Percentiles rank a stretch among this genome's conserved stretches.
Evolutionary conservation across 129 eudicot species (phyloP).

Genomic region (Sambucus nigra): DNA sequence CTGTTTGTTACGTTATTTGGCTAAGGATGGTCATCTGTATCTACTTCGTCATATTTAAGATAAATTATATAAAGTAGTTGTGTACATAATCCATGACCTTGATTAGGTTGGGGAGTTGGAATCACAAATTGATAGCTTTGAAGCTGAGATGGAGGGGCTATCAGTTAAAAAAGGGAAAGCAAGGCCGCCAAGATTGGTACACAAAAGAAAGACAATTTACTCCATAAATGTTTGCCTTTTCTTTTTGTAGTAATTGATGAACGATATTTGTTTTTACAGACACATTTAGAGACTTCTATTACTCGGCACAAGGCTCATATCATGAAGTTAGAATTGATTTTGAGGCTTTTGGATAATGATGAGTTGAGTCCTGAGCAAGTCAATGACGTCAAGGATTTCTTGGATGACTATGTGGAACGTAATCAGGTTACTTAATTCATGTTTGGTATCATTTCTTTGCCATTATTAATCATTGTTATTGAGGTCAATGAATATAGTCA

Average conservation of each 20-base stretch:
- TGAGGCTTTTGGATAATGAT: conserved; percentile 92
- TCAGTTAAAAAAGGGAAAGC: conserved; percentile 95
- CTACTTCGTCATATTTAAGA: background rate
- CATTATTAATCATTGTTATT: background rate
- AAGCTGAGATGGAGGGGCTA: conserved; percentile 96
- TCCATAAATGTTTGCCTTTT: conserved; percentile 6
- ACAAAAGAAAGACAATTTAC: conserved; percentile 5
- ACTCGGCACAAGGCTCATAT: conserved; percentile 96
- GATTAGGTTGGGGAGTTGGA: conserved; percentile 92
- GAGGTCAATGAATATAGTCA: background rate
- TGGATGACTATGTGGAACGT: conserved; percentile 97
- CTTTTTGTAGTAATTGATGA: background rate
- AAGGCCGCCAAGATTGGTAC: conserved; percentile 94
- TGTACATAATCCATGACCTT: conserved; percentile 10
- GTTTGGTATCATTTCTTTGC: background rate
- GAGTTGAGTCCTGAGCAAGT: conserved; percentile 98
- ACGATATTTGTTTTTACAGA: conserved; percentile 34
- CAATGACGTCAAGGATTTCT: conserved; percentile 91
- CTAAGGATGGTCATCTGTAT: background rate
- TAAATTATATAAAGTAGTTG: background rate
- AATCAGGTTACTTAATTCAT: conserved; percentile 58
- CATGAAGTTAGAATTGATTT: conserved; percentile 87
- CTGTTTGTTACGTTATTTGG: conserved; percentile 6
- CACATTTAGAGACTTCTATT: conserved; percentile 89
- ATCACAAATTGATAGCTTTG: conserved; percentile 90